phyloP scores from a whole-genome alignment of 495 filamentous ascomycete genomes.

The Rhizodiscina lignyota region DNA sequence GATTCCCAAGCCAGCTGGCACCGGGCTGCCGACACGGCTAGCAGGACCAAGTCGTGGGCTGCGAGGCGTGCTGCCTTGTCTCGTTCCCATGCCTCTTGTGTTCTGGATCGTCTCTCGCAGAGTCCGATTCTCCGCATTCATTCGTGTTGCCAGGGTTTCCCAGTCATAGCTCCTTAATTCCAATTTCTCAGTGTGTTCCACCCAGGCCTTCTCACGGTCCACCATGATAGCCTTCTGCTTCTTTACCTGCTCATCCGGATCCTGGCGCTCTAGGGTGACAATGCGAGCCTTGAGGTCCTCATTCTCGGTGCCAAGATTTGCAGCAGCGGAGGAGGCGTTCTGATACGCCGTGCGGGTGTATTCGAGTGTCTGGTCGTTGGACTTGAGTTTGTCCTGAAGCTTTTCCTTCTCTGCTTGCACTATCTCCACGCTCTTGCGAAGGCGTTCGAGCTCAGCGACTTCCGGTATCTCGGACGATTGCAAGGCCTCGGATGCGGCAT shows the following conservation, averaged over 20 bases:
- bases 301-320: neutral
- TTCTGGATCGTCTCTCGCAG: too few species aligned
- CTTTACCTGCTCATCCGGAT: neutral
- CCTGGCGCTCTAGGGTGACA: neutral
- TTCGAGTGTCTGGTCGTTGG: conserved; percentile 1
- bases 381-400: neutral
- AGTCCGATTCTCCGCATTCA: too few species aligned
- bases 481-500: conserved; percentile 4
- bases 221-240: too few species aligned
- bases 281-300: neutral
- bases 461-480: too few species aligned
- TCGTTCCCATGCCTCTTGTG: too few species aligned
- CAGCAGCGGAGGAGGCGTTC: neutral
- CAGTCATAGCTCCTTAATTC: too few species aligned
- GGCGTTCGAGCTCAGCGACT: too few species aligned
- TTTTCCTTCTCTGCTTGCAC: neutral
- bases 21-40: neutral
- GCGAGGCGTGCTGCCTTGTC: neutral
- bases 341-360: conserved; percentile 1
- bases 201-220: too few species aligned
- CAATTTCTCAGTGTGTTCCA: too few species aligned
- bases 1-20: too few species aligned
- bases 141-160: too few species aligned
- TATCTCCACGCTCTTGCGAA: neutral
- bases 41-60: neutral